Evolutionary conservation across 2,329 filamentous ascomycete genomes (phyloP), one percentile per base, ranked within the genome.

Genomic region (Aureobasidium sp.): DNA sequence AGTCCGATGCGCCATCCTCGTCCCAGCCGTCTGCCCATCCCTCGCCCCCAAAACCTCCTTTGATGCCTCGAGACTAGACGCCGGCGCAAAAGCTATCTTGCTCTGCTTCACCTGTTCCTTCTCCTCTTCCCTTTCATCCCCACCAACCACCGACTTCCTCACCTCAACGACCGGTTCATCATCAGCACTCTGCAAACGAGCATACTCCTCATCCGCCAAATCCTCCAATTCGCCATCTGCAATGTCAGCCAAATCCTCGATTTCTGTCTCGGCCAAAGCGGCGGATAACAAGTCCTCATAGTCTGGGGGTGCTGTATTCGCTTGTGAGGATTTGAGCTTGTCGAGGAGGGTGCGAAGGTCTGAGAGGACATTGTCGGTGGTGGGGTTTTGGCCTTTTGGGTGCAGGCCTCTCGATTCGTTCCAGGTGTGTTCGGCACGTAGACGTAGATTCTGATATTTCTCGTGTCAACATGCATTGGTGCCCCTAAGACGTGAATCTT

Each of bases 241-340:
- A 12, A 50, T 38, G 16, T 50, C 45, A 12, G 45, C 45, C 21
- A 50, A 7, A 16, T 50, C 45, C 12, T 50, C 45, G 4, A 50
- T 50, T 5, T 50, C 45, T 7, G 45, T 39, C 16, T 50, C 45
- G 7, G 45, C 34, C 34, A 50, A 32, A n/a, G 34, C 45, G 16
- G 34, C 25, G 10, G 45, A 50, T 22, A 50, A 6, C n/a, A 29
- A 22, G 6, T 50, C 45, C 22, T 50, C 30, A 12, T 50, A 50
- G 17, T 30, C 16, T n/a, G 12, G 11, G 7, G 45, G 34, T 22
- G 25, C n/a, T 4, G n/a, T 39, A 11, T 39, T 19, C 2, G 4
- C 12, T n/a, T 50, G 45, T 3, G 27, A 22, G 17, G 24, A 25
- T 14, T 30, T 50, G 45, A 50, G 17, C 6, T 17, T 14, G 12